Conservation (phyloP, 2,329 filamentous ascomycete genomes). For the Coleophoma crateriformis region DNA sequence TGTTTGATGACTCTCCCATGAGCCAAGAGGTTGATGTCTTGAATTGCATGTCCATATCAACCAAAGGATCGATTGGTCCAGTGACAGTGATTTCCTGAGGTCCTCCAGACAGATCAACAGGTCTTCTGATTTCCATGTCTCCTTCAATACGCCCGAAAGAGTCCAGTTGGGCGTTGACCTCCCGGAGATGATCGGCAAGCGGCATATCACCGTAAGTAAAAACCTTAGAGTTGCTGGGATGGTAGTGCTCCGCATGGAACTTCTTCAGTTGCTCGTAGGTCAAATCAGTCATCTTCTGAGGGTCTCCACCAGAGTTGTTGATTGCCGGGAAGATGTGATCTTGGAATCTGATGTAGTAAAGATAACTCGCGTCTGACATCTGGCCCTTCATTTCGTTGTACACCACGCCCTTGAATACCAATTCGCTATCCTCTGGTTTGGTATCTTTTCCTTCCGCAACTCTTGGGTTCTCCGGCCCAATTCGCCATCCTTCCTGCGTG, state of each 20-base stretch:
- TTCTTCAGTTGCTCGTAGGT: conserved; percentile 84
- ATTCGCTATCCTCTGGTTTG: conserved; percentile 51
- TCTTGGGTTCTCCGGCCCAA: conserved; percentile 82
- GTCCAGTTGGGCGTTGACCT: conserved; percentile 69
- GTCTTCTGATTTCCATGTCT: conserved; percentile 69
- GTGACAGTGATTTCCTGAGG: conserved; percentile 65
- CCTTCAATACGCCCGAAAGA: conserved; percentile 66
- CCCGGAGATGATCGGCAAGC: conserved; percentile 70
- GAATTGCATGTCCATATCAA: conserved; percentile 79
- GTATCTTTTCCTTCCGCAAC: conserved; percentile 36
- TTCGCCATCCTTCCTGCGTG: conserved; percentile 92
- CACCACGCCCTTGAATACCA: conserved; percentile 96
- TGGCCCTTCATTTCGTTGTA: conserved; percentile 99
- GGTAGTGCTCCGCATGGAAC: conserved; percentile 91
- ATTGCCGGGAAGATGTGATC: conserved; percentile 91
- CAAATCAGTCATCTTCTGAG: conserved; percentile 90
- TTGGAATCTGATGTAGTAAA: conserved; percentile 93
- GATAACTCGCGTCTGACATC: conserved; percentile 93
- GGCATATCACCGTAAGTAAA: conserved; percentile 95
- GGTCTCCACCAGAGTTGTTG: conserved; percentile 95
- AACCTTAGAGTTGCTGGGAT: conserved; percentile 94
- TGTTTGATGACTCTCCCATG: conserved; percentile 74
- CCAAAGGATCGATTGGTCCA: conserved; percentile 82
- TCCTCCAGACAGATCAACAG: conserved; percentile 63
- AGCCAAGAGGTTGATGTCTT: conserved; percentile 96